These are phyloP conservation scores for Rhizopogon vulgaris DNA, from an alignment of 768 basidiomycete species.

Conservation along the genomic window DNA sequence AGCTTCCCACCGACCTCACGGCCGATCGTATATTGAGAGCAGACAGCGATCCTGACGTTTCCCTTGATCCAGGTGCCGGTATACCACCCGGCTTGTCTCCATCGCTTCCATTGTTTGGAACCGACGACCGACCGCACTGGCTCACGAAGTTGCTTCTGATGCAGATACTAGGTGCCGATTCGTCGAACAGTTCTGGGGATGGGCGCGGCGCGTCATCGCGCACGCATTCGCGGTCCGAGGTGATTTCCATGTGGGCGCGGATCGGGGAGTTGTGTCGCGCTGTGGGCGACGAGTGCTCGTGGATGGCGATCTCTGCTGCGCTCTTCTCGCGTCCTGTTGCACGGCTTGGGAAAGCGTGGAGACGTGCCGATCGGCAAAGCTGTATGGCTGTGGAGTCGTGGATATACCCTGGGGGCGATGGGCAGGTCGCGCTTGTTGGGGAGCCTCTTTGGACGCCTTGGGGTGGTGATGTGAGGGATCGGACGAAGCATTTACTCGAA, in stretches of 20 bases:
- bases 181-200: constrained; percentile 27
- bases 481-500: constrained; percentile 41
- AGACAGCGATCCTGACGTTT: constrained; percentile 13
- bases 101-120: constrained; percentile 47
- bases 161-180: constrained; percentile 64
- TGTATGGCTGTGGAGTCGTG: constrained; percentile 59
- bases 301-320: constrained; percentile 67
- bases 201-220: constrained; percentile 39
- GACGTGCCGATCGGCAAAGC: constrained; percentile 57
- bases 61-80: constrained; percentile 5
- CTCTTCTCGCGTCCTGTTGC: constrained; percentile 71
- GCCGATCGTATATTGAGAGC: constrained; percentile 35
- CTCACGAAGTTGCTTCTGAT: constrained; percentile 66
- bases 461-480: constrained; percentile 53
- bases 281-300: constrained; percentile 76
- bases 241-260: constrained; percentile 66
- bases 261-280: constrained; percentile 67
- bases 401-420: constrained; percentile 43
- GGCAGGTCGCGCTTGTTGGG: constrained; percentile 16
- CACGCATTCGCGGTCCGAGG: constrained; percentile 66
- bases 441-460: constrained; percentile 57
- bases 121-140: constrained; percentile 73
- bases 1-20: constrained; percentile 48
- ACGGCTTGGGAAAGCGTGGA: constrained; percentile 75
- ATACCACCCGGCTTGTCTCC: constrained; percentile 6